phyloP scores from a whole-genome alignment of 2,329 filamentous ascomycete species.

The Claviceps sp. region DNA sequence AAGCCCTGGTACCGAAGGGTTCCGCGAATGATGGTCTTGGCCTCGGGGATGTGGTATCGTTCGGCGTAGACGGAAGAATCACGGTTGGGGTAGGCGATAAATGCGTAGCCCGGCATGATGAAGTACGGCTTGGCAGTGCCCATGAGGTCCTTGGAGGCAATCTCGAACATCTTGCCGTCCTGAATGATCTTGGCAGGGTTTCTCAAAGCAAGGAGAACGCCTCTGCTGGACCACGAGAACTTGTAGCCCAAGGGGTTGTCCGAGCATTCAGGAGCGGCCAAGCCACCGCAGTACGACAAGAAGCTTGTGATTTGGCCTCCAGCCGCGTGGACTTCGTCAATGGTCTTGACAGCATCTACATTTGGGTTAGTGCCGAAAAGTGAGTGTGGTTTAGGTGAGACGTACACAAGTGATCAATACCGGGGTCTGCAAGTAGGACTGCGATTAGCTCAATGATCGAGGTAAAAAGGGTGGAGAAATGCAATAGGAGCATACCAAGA shows the following conservation, averaged over 20 bases:
- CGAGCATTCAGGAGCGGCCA: constrained; percentile 53
- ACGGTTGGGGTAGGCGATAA: constrained; percentile 87
- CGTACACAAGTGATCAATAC: constrained; percentile 52
- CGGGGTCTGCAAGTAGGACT: constrained; percentile 36
- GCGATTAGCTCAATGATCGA: too few species aligned
- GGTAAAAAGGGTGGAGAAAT: neutral
- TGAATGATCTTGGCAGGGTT: constrained; percentile 78
- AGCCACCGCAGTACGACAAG: constrained; percentile 62
- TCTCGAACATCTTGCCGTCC: constrained; percentile 60
- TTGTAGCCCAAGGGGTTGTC: constrained; percentile 82
- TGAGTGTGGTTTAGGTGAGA: neutral
- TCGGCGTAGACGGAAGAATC: constrained; percentile 81
- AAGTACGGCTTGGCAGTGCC: constrained; percentile 60
- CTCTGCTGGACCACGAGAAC: constrained; percentile 63
- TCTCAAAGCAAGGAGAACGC: constrained; percentile 73
- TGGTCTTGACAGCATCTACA: constrained; percentile 73
- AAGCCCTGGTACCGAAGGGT: constrained; percentile 82
- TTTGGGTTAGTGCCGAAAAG: neutral
- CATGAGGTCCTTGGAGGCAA: constrained; percentile 38
- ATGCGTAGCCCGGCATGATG: constrained; percentile 77
- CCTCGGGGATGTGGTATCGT: constrained; percentile 85
- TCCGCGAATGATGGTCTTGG: constrained; percentile 70
- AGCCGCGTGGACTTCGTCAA: constrained; percentile 71
- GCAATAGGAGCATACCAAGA: constrained; percentile 23
- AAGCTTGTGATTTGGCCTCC: constrained; percentile 80